These are phyloP conservation scores for Kandelia obovata DNA, from an alignment of 345 rosid species.

Conservation along the genomic window DNA sequence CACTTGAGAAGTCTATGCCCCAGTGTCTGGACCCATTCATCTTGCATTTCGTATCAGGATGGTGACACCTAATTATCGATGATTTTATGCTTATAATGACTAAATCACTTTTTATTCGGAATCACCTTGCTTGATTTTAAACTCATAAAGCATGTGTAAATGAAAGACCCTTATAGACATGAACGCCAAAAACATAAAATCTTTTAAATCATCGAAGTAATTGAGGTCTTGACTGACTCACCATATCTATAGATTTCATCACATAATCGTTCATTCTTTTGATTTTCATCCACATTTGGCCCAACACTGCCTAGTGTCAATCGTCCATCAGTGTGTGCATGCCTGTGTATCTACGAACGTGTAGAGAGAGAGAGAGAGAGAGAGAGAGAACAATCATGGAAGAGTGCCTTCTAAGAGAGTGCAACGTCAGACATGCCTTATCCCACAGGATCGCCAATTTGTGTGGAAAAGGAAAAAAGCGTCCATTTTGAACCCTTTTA, in stretches of 20 bases:
- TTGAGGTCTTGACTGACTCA: no score
- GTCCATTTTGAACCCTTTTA: no score
- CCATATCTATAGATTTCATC: no score
- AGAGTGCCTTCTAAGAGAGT: conserved; percentile 18
- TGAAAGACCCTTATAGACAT: no score
- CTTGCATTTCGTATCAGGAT: background rate
- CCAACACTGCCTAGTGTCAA: background rate
- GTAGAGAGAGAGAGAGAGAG: background rate
- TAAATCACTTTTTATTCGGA: background rate
- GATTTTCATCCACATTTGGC: background rate
- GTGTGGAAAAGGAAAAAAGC: no score
- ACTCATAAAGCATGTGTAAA: no score
- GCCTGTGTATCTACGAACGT: background rate
- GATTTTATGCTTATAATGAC: background rate
- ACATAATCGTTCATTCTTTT: no score
- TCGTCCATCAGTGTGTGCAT: background rate
- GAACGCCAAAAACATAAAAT: no score
- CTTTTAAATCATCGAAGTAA: no score
- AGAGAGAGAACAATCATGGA: background rate
- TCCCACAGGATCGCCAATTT: no score
- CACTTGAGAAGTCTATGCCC: background rate
- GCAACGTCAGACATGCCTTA: no score
- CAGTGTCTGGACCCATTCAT: background rate
- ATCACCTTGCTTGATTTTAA: conserved; percentile 8
- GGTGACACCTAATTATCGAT: no score